Evolutionary conservation across 495 filamentous ascomycete species (phyloP), one percentile per base, ranked within the genome.

Genomic region (Penicillium cosmopolitanum): DNA sequence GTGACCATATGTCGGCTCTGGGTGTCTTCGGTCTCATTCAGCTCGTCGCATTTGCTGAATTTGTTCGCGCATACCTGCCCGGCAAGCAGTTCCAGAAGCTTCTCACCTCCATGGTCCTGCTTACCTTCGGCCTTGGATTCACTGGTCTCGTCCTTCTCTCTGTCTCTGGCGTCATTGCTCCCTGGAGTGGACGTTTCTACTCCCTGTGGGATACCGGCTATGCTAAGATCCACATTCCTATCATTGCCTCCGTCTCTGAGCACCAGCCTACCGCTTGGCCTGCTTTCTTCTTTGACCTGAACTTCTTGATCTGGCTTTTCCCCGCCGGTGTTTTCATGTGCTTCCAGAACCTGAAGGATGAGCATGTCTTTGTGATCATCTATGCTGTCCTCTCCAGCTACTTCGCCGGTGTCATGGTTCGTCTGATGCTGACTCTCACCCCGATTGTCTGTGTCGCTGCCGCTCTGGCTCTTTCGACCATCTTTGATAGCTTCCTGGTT

Each of bases 181-280:
- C 96, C 7, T 99, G 96, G 96, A 92, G 91, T 67, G 96, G 96
- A 56, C 95, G 96, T 56, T 99, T 99, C 82, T 99, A 99, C 78
- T 99, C 96, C 0, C 85, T 99, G 35, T 99, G 93, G 93, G 96
- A 99, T 75, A 99, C 96, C 10, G 92, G 91, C 64, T 99, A 99
- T 71, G 96, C 96, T 65, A 99, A 99, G 79, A 96, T 98, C 59
- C 96, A 99, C 66, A 99, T 99, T 71, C 96, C 96, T 35, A 99
- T 99, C 69, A 99, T 99, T 75, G 96, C 96, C 23, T 98, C 95
- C 3, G 96, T 99, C 28, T 99, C 96, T 8, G 96, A 99, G 74
- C 96, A 99, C 82, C 96, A 99, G 74, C 96, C 96, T 12, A 99
- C 96, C 25, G 96, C 96, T n/a, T 99, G 96, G 96, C 96, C 96